Base-by-base conservation (phyloP, 1,139 yeast species). In the Ashbya aceris region DNA sequence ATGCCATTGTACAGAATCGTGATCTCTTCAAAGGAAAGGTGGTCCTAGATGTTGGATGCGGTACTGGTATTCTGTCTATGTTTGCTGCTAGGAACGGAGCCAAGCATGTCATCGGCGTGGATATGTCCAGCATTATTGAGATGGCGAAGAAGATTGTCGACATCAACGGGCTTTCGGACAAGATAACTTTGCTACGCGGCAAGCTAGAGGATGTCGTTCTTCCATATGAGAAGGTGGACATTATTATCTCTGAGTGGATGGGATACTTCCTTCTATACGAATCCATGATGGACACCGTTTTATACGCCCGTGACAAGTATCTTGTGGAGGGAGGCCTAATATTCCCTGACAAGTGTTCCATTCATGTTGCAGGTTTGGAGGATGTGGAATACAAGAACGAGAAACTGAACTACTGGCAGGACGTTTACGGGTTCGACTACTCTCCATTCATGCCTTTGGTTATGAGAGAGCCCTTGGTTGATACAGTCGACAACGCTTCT, bases 71-170 rank as follows among this genome's bases (percentile, higher is more conserved):
- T 55, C 70, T 91, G 52, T 87, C 96, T 20, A 85, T 91, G 96
- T 91, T 91, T 71, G 97, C 97, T n/a, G 95, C 89, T 40, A 82
- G 83, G 60, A 93, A 96, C 14, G 98, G 97, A 51, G 97, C 97
- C 50, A 86, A 86, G 64, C 96, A 87, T 61, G 97, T 91, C 43
- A 83, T 87, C 64, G 94, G 95, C 36, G 96, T 89, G 41, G 99
- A 93, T 67, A 89, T 89, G 95, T 86, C 96, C 32, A 84, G 85
- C 61, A 91, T 93, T 61, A 89, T 93, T 56, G 94, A 80, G 52
- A 87, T 86, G 83, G 99, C 98, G 27, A 76, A 76, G 55, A 79
- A 89, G 64, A 84, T 91, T 52, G 83, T 86, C 32, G 78, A 77
- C 31, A 67, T 84, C 53, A 93, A 93, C 59, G 97, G 97, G 2